phyloP scores from a whole-genome alignment of 371 early-diverging fungal species.

The Sporodiniella umbellata region DNA sequence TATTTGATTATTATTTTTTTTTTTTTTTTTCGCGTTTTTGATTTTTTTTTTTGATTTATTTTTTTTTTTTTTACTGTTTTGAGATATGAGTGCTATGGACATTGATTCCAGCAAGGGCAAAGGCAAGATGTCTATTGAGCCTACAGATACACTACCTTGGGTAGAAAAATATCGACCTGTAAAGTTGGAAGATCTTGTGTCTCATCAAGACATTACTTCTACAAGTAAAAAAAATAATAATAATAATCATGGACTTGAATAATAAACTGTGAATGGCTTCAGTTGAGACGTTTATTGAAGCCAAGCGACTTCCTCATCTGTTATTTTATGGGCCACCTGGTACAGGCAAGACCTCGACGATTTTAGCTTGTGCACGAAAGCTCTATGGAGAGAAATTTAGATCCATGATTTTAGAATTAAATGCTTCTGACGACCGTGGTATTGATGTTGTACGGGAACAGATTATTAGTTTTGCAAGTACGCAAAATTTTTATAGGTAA shows the following conservation, averaged over 20 bases:
- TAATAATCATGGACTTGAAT: not conserved
- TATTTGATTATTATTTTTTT: too few relatives aligned
- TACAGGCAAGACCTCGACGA: conserved; percentile 97
- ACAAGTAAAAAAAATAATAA: conserved; percentile 59
- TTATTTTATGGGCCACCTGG: conserved; percentile 99
- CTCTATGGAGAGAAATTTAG: conserved; percentile 80
- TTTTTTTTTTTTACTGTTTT: conserved; percentile 1
- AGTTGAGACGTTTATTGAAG: conserved; percentile 87
- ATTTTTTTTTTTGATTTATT: too few relatives aligned
- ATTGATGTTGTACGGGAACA: conserved; percentile 98
- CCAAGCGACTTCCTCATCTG: conserved; percentile 94
- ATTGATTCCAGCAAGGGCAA: conserved; percentile 28
- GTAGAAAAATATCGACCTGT: conserved; percentile 96
- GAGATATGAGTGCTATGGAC: conserved; percentile 26
- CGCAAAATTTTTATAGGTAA: conserved; percentile 77
- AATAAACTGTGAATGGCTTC: too few relatives aligned
- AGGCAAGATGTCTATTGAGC: conserved; percentile 17
- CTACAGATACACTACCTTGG: conserved; percentile 44
- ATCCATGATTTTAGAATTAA: conserved; percentile 92
- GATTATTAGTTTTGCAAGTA: conserved; percentile 97
- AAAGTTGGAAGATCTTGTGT: conserved; percentile 83
- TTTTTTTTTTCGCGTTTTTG: too few relatives aligned
- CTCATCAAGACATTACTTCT: conserved; percentile 86
- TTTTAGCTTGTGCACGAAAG: conserved; percentile 85
- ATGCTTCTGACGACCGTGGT: conserved; percentile 99